A percentile compares a stretch with the other conserved stretches of the same genome.
These are phyloP conservation scores for Ganoderma lucidum DNA, from an alignment of 1,284 basidiomycete genomes.

Conservation along the genomic window DNA sequence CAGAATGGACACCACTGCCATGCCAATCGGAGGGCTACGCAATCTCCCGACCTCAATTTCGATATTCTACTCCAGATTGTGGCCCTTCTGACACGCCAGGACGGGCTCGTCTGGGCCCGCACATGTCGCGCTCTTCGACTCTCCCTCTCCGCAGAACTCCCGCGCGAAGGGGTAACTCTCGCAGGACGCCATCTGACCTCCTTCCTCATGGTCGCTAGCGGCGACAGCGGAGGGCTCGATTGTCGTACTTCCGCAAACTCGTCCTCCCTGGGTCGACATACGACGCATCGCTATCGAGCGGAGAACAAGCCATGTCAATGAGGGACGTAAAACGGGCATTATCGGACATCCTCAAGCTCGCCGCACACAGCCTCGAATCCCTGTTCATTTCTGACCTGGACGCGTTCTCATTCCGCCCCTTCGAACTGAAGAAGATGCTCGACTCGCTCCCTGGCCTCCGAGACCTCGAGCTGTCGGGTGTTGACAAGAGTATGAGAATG, in stretches of 20 bases:
- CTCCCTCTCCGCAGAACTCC: not conserved
- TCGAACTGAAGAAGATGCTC: slow-evolving; percentile 2
- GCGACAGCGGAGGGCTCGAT: not conserved
- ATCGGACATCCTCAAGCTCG: not conserved
- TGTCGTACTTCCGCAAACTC: not conserved
- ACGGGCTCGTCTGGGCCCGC: not conserved
- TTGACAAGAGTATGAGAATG: not conserved
- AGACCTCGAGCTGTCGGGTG: not conserved
- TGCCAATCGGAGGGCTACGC: not conserved
- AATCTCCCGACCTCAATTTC: not conserved
- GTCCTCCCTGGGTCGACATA: not conserved
- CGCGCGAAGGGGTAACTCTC: not conserved
- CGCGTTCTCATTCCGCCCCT: not conserved
- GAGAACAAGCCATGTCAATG: not conserved
- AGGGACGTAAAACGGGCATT: not conserved
- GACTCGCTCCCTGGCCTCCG: not conserved
- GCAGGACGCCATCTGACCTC: not conserved
- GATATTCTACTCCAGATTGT: not conserved
- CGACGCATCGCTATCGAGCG: not conserved
- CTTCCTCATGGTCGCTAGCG: not conserved
- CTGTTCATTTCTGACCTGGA: not conserved
- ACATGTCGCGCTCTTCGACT: not conserved
- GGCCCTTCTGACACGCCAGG: not conserved
- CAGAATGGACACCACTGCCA: not conserved
- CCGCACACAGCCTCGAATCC: not conserved